Base-by-base conservation (phyloP, 345 rosid genomes). In the Sapria himalayana region DNA sequence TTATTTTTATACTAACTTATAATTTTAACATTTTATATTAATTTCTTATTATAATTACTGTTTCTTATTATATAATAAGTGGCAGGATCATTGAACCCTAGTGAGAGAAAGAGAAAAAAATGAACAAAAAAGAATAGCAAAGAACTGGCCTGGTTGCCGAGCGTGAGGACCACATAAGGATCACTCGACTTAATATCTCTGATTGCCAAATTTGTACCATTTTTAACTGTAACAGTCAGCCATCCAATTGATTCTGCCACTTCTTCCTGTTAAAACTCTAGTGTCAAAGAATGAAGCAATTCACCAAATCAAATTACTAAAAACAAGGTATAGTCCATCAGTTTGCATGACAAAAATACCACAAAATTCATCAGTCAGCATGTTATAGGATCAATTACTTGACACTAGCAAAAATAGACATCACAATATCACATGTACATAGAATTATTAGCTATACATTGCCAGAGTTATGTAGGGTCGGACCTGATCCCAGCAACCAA, bases 171-270 rank as follows among this genome's bases (percentile, higher is more conserved):
- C 39, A 91, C 92, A 51, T 84, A 84, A 0, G 95, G 93, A 67
- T 91, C 99, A 39, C 99, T 91, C 34, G 99, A 56, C 71, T 73
- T 65, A 92, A 77, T 77, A 63, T 91, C 99, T 67, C 93, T 70
- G 43, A 91, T 18, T 10, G 93, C 93, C 60, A 91, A 57, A 60
- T 73, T 74, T 43, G 53, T 62, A 38, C 99, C 99, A 37, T 71
- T 74, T 48, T 65, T 56, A 39, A 80, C 61, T 51, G 53, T 80
- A 35, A 80, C 63, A 69, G 74, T 91, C 73, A 91, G 54, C 48
- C 71, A 50, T 50, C 99, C 99, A 33, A 89, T 77, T 63, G 67
- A 79, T 57, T 82, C 95, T 46, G 71, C 77, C 81, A 72, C 71
- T 56, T 77, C 93, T 51, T 64, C 79, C 70, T 91, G 82, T 63